Percentiles rank a stretch among this genome's conserved stretches.
These are phyloP conservation scores for Pichia occidentalis DNA, from an alignment of 805 yeast genomes.

Conservation along the genomic window DNA sequence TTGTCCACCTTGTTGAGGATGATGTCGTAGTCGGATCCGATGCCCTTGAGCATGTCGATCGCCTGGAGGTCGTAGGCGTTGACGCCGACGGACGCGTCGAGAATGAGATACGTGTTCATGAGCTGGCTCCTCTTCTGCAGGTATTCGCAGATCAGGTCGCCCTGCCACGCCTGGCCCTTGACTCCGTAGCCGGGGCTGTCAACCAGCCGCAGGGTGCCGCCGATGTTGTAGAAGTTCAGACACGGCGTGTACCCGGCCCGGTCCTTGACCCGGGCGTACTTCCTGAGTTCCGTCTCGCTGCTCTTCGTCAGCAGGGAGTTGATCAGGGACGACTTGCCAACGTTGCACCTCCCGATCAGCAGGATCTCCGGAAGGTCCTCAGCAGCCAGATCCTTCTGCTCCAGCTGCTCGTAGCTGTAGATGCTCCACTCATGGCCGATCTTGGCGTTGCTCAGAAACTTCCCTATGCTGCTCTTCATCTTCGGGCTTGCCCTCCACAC, in stretches of 20 bases:
- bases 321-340: slow-evolving; percentile 76
- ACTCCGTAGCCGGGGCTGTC: slow-evolving; percentile 93
- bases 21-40: slow-evolving; percentile 66
- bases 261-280: slow-evolving; percentile 36
- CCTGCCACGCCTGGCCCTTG: slow-evolving; percentile 61
- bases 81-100: slow-evolving; percentile 57
- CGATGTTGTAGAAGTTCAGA: slow-evolving; percentile 65
- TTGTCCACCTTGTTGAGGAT: slow-evolving; percentile 74
- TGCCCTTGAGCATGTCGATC: slow-evolving; percentile 40
- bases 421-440: slow-evolving; percentile 56
- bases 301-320: slow-evolving; percentile 48
- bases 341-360: slow-evolving; percentile 74
- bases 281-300: slow-evolving; percentile 19
- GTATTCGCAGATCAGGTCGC: slow-evolving; percentile 60
- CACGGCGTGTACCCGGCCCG: slow-evolving; percentile 45
- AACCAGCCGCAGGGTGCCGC: slow-evolving; percentile 55
- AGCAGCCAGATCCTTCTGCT: neutral
- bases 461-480: slow-evolving; percentile 18
- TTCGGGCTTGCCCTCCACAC: slow-evolving; percentile 5
- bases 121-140: slow-evolving; percentile 48
- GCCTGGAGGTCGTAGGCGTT: slow-evolving; percentile 49
- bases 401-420: slow-evolving; percentile 31
- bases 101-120: slow-evolving; percentile 51
- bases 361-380: slow-evolving; percentile 62
- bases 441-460: slow-evolving; percentile 41